Base-by-base conservation (phyloP, 192 early-diverging fungal species). In the Coemansia sp. region DNA sequence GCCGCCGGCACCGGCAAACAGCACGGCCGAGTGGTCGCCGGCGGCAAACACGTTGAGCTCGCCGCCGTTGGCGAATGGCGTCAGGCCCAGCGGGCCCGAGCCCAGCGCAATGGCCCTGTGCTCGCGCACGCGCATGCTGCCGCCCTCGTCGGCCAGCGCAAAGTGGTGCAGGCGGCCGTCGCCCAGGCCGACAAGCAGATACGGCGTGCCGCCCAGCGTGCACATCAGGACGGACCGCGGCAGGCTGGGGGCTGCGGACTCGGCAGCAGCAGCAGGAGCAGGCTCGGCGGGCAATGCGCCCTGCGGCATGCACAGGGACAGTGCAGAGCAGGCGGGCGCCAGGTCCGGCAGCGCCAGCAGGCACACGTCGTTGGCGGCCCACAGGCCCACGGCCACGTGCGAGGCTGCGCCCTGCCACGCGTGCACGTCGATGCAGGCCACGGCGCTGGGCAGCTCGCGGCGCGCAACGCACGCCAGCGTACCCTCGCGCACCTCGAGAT, bases 121-220 rank as follows among this genome's bases (percentile, higher is more conserved):
- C 57, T 69, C 72, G 35, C 44, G 15, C 29, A 69, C 67, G 15
- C 15, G 15, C 17, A 61, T 62, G 9, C n/a, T 5, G 9, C 27
- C 32, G 10, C 26, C 32, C n/a, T n/a, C 21, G 35, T 40, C 34
- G 19, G 30, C 20, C 23, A 70, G 38, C 26, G 60, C 60, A 25
- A 84, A 94, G n/a, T 84, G 82, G 36, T 82, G 69, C 34, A 97
- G 55, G n/a, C 84, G 79, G 2, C 95, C 95, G 66, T 98, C 90
- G 50, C 91, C 93, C 23, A 90, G 64, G 0, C 85, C 91, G 1
- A 86, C 89, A 17, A 97, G 56, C 5, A 94, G 58, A 53, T 93
- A 94, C 15, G 63, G 61, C 1, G 80, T 68, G 15, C 67, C 67
- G 46, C 87, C 89, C 36, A 98, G 80, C 5, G 62, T 60, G 34